A percentile compares a stretch with the other conserved stretches of the same genome.
Evolutionary conservation across 108 stramenopile species (phyloP).

Genomic region (Asterionellopsis glacialis): DNA sequence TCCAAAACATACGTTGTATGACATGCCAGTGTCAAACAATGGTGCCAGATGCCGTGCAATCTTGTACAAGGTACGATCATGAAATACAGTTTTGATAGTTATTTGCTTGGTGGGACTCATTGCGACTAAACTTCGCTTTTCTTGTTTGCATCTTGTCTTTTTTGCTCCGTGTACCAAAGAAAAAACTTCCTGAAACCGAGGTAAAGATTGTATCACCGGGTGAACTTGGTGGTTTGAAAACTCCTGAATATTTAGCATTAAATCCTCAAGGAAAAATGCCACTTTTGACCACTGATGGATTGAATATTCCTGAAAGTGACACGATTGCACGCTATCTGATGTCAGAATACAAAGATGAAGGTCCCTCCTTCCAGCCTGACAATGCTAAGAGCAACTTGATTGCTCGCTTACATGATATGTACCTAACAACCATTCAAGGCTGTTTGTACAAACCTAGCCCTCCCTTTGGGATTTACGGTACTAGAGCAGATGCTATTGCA

Average conservation of each 20-base stretch:
- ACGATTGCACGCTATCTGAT: slow-evolving; percentile 84
- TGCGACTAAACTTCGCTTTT: background rate
- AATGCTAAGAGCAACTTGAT: slow-evolving; percentile 79
- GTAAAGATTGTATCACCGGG: slow-evolving; percentile 62
- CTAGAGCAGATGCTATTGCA: slow-evolving; percentile 67
- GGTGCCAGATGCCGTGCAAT: slow-evolving; percentile 88
- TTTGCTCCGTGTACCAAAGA: slow-evolving; percentile 14
- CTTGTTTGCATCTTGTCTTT: background rate
- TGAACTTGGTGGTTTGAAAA: slow-evolving; percentile 83
- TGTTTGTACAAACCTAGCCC: slow-evolving; percentile 86
- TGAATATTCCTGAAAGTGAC: slow-evolving; percentile 78
- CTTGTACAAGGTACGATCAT: slow-evolving; percentile 41
- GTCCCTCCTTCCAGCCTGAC: slow-evolving; percentile 82
- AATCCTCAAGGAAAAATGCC: slow-evolving; percentile 95
- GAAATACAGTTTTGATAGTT: background rate
- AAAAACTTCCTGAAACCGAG: slow-evolving; percentile 54
- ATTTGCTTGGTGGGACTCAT: background rate
- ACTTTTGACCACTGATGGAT: slow-evolving; percentile 30
- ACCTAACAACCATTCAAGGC: slow-evolving; percentile 87
- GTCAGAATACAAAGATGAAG: slow-evolving; percentile 46
- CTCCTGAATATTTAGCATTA: slow-evolving; percentile 64
- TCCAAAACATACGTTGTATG: slow-evolving; percentile 63
- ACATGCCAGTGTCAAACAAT: slow-evolving; percentile 92
- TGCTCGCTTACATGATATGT: slow-evolving; percentile 89
- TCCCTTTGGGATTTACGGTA: slow-evolving; percentile 77